Evolutionary conservation across 768 basidiomycete genomes (phyloP).

Genomic region (Naganishia vaughanmartiniae): DNA sequence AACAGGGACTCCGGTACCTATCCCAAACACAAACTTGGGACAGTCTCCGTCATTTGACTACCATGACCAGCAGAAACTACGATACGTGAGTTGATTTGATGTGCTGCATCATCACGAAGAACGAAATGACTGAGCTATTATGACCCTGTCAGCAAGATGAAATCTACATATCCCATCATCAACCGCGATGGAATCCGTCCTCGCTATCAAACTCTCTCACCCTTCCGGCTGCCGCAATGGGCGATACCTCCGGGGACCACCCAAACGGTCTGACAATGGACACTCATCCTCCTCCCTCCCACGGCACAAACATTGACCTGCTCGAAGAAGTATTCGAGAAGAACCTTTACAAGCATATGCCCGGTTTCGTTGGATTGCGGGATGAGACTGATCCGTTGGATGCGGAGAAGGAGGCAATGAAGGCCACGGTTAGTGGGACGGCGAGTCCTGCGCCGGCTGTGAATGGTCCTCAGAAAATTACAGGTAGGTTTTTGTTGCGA

Average conservation of each 20-base stretch:
- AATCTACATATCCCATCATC: slow-evolving; percentile 49
- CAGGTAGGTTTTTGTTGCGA: slow-evolving; percentile 7
- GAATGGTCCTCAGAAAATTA: slow-evolving; percentile 16
- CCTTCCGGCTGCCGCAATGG: slow-evolving; percentile 2
- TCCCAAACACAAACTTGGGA: slow-evolving; percentile 32
- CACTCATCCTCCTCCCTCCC: neutral
- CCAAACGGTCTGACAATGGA: neutral
- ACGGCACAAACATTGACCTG: slow-evolving; percentile 19
- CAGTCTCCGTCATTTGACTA: slow-evolving; percentile 51
- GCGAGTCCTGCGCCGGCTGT: neutral
- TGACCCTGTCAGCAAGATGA: slow-evolving; percentile 38
- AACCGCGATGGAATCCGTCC: slow-evolving; percentile 36
- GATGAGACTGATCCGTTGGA: slow-evolving; percentile 26
- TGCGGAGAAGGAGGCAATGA: slow-evolving; percentile 7
- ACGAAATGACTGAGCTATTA: neutral
- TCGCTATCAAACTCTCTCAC: slow-evolving; percentile 25
- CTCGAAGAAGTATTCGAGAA: slow-evolving; percentile 22
- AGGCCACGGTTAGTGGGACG: slow-evolving; percentile 4
- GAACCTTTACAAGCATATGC: slow-evolving; percentile 11
- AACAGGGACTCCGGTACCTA: slow-evolving; percentile 26
- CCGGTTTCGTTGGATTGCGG: neutral
- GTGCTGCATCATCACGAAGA: neutral
- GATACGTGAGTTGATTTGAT: slow-evolving; percentile 33
- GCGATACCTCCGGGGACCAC: neutral
- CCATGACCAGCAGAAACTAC: slow-evolving; percentile 49